A percentile compares a stretch with the other conserved stretches of the same genome.
These are phyloP conservation scores for Candida sp. DNA, from an alignment of 1,139 yeast species.

Conservation along the genomic window DNA sequence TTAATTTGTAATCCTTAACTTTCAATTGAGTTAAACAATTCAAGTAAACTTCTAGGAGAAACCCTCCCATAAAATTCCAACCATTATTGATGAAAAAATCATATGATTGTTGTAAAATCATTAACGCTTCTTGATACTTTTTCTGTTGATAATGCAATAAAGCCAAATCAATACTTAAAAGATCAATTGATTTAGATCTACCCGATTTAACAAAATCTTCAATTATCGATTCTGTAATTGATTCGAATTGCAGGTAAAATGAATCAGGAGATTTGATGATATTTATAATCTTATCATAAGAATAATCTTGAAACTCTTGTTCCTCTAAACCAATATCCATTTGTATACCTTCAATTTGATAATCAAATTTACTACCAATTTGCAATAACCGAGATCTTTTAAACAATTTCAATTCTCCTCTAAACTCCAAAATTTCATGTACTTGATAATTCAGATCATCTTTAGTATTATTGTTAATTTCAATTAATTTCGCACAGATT, in stretches of 20 bases:
- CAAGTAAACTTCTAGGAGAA: constrained; percentile 61
- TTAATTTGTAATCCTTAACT: constrained; percentile 16
- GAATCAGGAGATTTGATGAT: constrained; percentile 8
- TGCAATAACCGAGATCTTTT: constrained; percentile 42
- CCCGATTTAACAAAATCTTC: constrained; percentile 45
- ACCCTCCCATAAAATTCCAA: constrained; percentile 72
- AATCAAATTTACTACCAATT: constrained; percentile 32
- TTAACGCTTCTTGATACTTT: constrained; percentile 58
- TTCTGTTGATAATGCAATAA: constrained; percentile 57
- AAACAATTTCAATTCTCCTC: constrained; percentile 44
- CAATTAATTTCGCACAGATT: constrained; percentile 17
- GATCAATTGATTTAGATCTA: constrained; percentile 64
- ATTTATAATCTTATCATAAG: constrained; percentile 13
- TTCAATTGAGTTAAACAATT: constrained; percentile 55
- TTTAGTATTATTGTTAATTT: constrained; percentile 6
- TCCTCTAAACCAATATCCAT: constrained; percentile 19
- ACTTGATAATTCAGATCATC: constrained; percentile 13
- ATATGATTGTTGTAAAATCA: constrained; percentile 65
- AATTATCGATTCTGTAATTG: constrained; percentile 41
- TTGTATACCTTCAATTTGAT: constrained; percentile 25
- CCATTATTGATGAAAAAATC: constrained; percentile 64
- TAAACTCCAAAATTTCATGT: constrained; percentile 34
- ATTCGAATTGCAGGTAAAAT: constrained; percentile 24
- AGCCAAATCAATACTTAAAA: constrained; percentile 81
- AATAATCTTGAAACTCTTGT: constrained; percentile 2